These are phyloP conservation scores for Cutaneotrichosporon dermatis DNA, from an alignment of 1,284 basidiomycete species.

Conservation along the genomic window DNA sequence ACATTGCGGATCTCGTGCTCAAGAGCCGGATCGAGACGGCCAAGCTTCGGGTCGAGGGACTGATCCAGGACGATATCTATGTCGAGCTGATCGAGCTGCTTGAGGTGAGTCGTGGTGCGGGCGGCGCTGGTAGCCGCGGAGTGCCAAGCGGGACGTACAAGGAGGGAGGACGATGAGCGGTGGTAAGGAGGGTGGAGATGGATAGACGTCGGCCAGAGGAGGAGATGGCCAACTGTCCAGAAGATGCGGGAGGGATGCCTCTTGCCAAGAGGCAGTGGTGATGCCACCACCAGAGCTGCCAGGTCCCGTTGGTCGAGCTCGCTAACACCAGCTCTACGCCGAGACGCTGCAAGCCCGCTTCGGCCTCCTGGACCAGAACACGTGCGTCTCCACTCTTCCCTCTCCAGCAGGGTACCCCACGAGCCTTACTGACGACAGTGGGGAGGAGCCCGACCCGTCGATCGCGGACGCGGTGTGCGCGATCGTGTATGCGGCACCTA, in stretches of 20 bases:
- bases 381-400: constrained; percentile 14
- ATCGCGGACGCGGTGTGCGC: constrained; percentile 68
- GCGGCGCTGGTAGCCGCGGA: too few relatives aligned
- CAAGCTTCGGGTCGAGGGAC: constrained; percentile 42
- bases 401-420: too few relatives aligned
- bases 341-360: constrained; percentile 91
- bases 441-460: constrained; percentile 74
- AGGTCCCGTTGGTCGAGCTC: too few relatives aligned
- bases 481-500: constrained; percentile 83
- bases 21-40: constrained; percentile 47
- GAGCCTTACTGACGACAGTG: constrained; percentile 49
- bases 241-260: too few relatives aligned
- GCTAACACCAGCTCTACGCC: constrained; percentile 61
- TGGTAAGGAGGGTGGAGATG: too few relatives aligned
- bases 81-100: constrained; percentile 81
- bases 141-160: background rate
- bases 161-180: too few relatives aligned
- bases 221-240: too few relatives aligned
- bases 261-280: too few relatives aligned
- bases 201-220: too few relatives aligned
- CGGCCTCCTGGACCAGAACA: constrained; percentile 66
- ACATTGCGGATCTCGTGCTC: constrained; percentile 49
- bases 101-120: constrained; percentile 52
- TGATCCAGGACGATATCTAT: constrained; percentile 50
- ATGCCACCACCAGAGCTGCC: too few relatives aligned